These are phyloP conservation scores for Populus hybrid DNA, from an alignment of 441 rosid genomes.

Conservation along the genomic window DNA sequence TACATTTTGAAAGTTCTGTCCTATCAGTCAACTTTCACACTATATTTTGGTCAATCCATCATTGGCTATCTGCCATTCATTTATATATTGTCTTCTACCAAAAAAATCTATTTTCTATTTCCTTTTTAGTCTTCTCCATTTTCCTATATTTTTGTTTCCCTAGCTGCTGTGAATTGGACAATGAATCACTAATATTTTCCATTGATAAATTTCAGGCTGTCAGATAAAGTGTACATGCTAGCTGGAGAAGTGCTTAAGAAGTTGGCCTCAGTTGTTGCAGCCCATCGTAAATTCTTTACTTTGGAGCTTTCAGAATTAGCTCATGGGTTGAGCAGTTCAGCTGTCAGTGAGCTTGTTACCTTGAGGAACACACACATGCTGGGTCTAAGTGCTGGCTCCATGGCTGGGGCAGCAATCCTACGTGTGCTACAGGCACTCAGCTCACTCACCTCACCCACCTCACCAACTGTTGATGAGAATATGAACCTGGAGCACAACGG, in stretches of 20 bases:
- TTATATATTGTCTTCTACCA: background rate
- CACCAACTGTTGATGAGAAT: constrained; percentile 38
- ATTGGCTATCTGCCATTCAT: background rate
- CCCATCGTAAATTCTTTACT: constrained; percentile 63
- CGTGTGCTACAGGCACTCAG: constrained; percentile 90
- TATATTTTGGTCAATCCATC: background rate
- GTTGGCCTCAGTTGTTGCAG: constrained; percentile 65
- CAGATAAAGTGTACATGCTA: constrained; percentile 76
- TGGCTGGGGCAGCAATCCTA: constrained; percentile 91
- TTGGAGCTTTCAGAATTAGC: constrained; percentile 75
- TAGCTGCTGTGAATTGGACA: constrained; percentile 2
- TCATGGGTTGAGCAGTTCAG: constrained; percentile 72
- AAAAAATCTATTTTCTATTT: no score
- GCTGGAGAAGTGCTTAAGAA: constrained; percentile 89
- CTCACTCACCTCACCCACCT: constrained; percentile 50
- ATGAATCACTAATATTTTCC: constrained; percentile 18
- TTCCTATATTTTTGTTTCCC: background rate
- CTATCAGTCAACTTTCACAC: background rate
- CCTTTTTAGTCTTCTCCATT: no score
- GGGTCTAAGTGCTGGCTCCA: constrained; percentile 83
- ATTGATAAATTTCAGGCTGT: constrained; percentile 52
- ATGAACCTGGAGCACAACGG: constrained; percentile 33
- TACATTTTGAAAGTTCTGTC: constrained; percentile 5
- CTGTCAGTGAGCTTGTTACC: constrained; percentile 74
- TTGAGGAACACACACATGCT: constrained; percentile 76